These are phyloP conservation scores for Hevea brasiliensis DNA, from an alignment of 345 rosid genomes.

Conservation along the genomic window DNA sequence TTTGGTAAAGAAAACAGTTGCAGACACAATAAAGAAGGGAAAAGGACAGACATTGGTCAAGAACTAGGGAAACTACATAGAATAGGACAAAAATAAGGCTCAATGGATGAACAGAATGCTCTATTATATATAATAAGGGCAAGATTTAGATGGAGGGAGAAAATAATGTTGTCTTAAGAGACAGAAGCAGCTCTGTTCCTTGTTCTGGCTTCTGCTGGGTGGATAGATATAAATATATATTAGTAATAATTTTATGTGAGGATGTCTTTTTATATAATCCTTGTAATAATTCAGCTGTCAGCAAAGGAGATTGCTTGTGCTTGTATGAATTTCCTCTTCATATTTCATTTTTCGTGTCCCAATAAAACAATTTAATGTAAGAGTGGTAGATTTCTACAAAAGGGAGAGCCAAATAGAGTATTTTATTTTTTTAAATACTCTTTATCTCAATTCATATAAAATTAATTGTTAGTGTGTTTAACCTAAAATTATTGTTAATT, in stretches of 20 bases:
- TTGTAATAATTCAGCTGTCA: conserved; percentile 18
- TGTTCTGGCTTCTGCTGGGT: conserved; percentile 18
- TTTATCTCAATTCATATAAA: too few relatives aligned
- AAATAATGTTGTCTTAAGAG: conserved; percentile 1
- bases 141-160: conserved; percentile 1
- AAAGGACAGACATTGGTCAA: conserved; percentile 9
- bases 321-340: neutral
- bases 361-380: too few relatives aligned
- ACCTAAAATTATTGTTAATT: too few relatives aligned
- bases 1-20: neutral
- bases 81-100: conserved; percentile 15
- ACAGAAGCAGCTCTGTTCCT: conserved; percentile 12
- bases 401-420: too few relatives aligned
- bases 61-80: conserved; percentile 8
- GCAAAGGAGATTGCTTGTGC: neutral
- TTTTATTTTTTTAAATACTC: too few relatives aligned
- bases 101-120: neutral
- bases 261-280: conserved; percentile 15
- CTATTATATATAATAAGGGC: neutral
- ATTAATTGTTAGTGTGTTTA: too few relatives aligned
- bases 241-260: neutral
- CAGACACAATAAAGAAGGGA: neutral
- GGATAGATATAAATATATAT: neutral
- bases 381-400: too few relatives aligned
- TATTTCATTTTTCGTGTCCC: neutral